These are phyloP conservation scores for Fonsecaea pedrosoi DNA, from an alignment of 2,329 filamentous ascomycete genomes.

Conservation along the genomic window DNA sequence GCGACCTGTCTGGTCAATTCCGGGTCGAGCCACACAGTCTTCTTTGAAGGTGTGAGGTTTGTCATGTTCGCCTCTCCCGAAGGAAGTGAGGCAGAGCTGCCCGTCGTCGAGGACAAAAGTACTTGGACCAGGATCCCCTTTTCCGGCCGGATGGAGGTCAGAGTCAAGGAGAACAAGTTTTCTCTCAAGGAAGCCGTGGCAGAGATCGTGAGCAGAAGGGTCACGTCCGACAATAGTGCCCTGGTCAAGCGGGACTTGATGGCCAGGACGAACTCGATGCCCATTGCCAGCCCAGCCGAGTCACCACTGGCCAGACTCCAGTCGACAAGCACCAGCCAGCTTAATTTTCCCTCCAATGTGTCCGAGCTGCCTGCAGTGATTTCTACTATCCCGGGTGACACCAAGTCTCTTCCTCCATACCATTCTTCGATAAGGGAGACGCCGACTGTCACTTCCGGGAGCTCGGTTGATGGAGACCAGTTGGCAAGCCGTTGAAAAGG, in stretches of 20 bases:
- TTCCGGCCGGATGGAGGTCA: conserved; percentile 27
- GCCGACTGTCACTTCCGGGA: conserved; percentile 27
- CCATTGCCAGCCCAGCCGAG: conserved; percentile 4
- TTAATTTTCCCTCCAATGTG: conserved; percentile 5
- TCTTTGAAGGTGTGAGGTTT: conserved; percentile 30
- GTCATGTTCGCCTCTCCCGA: conserved; percentile 12
- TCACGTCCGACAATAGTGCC: conserved; percentile 26
- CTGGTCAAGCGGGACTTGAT: conserved; percentile 22
- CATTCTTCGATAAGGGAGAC: conserved; percentile 9
- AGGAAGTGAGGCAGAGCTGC: conserved; percentile 7
- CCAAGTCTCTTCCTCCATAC: conserved; percentile 22
- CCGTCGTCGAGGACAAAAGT: conserved; percentile 9
- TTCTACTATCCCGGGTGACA: not conserved
- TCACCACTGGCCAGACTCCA: conserved; percentile 10
- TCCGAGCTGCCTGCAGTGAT: conserved; percentile 22
- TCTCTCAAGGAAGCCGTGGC: conserved; percentile 29
- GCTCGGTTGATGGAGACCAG: conserved; percentile 20
- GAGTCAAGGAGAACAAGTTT: conserved; percentile 29
- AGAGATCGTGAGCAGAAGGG: conserved; percentile 24
- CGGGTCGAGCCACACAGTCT: conserved; percentile 21
- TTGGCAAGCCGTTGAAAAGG: not conserved
- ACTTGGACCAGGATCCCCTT: conserved; percentile 28
- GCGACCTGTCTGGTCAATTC: conserved; percentile 28
- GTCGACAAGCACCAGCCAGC: conserved; percentile 8
- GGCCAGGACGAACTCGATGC: not conserved